Conservation (phyloP, 352 stramenopile genomes). For the Globisporangium cylindrosporum region DNA sequence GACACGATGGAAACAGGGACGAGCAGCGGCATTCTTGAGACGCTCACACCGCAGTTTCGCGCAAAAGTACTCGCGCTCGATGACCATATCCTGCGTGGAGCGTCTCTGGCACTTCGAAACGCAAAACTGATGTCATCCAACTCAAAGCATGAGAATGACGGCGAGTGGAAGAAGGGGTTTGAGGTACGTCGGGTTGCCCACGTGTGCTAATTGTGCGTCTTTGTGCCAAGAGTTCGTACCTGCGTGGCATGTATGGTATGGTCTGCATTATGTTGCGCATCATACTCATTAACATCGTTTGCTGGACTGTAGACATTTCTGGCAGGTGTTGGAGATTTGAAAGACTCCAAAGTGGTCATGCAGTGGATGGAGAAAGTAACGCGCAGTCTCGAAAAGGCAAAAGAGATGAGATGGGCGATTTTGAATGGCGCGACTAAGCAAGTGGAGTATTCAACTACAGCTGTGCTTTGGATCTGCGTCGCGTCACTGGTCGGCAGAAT, state of each 20-base stretch:
- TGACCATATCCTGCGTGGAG: background rate
- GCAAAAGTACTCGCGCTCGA: background rate
- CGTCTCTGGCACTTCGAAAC: background rate
- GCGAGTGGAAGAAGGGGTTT: background rate
- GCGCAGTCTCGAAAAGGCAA: background rate
- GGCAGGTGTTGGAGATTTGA: background rate
- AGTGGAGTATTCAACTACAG: background rate
- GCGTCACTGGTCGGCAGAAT: background rate
- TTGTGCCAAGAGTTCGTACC: background rate
- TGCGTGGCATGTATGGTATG: background rate
- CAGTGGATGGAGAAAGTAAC: background rate
- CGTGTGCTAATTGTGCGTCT: background rate
- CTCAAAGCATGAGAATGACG: background rate
- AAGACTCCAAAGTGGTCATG: background rate
- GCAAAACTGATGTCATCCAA: background rate
- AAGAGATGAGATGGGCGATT: background rate
- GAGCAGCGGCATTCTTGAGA: background rate
- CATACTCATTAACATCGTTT: background rate
- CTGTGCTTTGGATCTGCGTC: background rate
- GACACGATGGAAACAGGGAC: background rate
- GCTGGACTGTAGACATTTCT: background rate
- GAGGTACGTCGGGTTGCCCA: background rate
- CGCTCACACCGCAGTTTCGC: conserved; percentile 1
- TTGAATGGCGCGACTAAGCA: background rate
- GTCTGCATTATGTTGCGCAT: background rate